A percentile compares a stretch with the other conserved stretches of the same genome.
These are phyloP conservation scores for Paramecium sonneborni DNA, from an alignment of 73 alveolate species.

Conservation along the genomic window DNA sequence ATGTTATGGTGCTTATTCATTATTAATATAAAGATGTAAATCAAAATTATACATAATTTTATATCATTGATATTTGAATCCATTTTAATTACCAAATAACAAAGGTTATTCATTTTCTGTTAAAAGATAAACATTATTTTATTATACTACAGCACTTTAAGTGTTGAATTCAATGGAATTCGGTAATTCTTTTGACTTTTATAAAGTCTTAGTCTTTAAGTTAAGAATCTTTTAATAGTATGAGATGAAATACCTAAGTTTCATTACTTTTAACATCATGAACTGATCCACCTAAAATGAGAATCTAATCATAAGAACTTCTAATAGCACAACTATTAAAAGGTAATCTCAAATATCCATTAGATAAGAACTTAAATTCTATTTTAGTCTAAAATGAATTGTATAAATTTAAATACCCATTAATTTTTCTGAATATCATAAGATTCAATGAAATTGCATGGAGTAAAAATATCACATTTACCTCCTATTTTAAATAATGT, in stretches of 20 bases:
- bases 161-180: background rate
- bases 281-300: constrained; percentile 12
- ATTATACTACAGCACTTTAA: background rate
- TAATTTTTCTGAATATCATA: background rate
- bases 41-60: constrained; percentile 20
- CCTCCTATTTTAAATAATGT: constrained; percentile 35
- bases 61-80: constrained; percentile 8
- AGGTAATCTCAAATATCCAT: constrained; percentile 41
- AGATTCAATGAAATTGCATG: constrained; percentile 23
- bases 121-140: background rate
- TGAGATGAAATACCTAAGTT: background rate
- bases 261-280: constrained; percentile 38
- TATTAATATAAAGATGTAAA: background rate
- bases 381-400: background rate
- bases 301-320: background rate
- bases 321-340: background rate
- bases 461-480: constrained; percentile 40
- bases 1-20: background rate
- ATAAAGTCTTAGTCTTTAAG: background rate
- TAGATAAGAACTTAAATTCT: constrained; percentile 16
- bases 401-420: background rate
- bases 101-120: background rate
- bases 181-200: background rate
- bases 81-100: constrained; percentile 12
- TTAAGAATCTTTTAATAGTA: background rate